Evolutionary conservation across 2,329 filamentous ascomycete species (phyloP).

Genomic region (Diaporthe destruens): DNA sequence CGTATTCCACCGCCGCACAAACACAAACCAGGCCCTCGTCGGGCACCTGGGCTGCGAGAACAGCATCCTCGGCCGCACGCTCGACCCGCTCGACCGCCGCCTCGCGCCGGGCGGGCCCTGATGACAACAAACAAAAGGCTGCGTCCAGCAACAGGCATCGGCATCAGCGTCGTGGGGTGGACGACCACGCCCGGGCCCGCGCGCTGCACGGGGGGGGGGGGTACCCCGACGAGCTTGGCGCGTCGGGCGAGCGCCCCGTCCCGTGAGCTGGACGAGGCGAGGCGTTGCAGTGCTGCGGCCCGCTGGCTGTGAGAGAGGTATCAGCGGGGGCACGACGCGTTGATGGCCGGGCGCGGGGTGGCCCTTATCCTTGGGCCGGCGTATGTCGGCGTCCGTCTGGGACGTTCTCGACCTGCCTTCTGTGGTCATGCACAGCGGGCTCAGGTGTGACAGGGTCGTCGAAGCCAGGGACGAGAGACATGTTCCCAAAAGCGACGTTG

Average conservation of each 20-base stretch:
- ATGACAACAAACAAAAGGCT: conserved; percentile 33
- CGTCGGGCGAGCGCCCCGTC: conserved; percentile 41
- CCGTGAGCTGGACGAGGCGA: conserved; percentile 38
- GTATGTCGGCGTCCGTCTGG: conserved; percentile 43
- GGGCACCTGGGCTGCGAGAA: conserved; percentile 50
- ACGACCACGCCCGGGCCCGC: conserved; percentile 37
- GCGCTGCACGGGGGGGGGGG: conserved; percentile 38
- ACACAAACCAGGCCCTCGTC: conserved; percentile 56
- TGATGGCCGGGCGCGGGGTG: conserved; percentile 40
- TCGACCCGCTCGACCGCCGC: conserved; percentile 56
- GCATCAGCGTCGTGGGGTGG: conserved; percentile 42
- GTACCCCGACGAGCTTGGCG: conserved; percentile 34
- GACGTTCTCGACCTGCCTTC: conserved; percentile 45
- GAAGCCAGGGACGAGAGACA: conserved; percentile 37
- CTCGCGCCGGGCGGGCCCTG: conserved; percentile 52
- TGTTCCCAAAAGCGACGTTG: conserved; percentile 31
- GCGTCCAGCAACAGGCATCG: neutral
- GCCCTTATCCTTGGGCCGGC: conserved; percentile 41
- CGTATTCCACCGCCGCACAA: conserved; percentile 58
- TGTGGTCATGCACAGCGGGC: conserved; percentile 43
- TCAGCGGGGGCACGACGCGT: conserved; percentile 39
- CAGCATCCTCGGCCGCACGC: conserved; percentile 55
- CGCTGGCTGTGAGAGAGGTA: conserved; percentile 31
- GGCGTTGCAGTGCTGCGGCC: conserved; percentile 20
- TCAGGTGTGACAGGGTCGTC: conserved; percentile 25